Base-by-base conservation (phyloP, 2,329 filamentous ascomycete species). In the Fusarium coicis region DNA sequence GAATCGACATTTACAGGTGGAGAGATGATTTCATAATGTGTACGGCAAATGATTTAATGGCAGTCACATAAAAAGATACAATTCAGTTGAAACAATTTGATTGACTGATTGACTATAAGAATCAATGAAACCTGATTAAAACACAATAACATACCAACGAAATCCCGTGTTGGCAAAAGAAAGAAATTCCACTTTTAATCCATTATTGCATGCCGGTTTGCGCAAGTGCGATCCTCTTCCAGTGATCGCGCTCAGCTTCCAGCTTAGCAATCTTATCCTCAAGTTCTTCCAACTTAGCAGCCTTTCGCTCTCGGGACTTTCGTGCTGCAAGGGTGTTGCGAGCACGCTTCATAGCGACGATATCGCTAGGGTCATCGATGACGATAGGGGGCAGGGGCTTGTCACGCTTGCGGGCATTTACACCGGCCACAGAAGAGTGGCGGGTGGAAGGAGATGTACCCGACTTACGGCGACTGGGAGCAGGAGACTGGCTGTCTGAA, bases 271-370 rank as follows among this genome's bases (percentile, higher is more conserved):
- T 95, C 78, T 89, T 87, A 43, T 88, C 88, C 85, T 97, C 93
- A 50, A 97, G 87, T 65, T 91, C 89, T 63, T 93, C 91, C 69
- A 96, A 87, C 76, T 92, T 89, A 80, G 92, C 88, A 64, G 93
- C 91, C 86, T 97, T 97, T 74, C 94, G 92, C 79, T 94, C 92
- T 58, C 96, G 92, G 67, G 95, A 97, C 85, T 97, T 97, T 75
- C 96, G 94, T 77, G 96, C 96, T 23, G 96, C 96, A 81, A 97
- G 89, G 14, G 95, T 97, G 82, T 98, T 98, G 75, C 95, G 93
- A 56, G 95, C 95, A 81, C 96, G 93, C 91, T 98, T 98, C 87
- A 95, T 89, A 26, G 94, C 94, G n/a, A 93, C 81, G 15, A 88
- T 89, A 78, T 98, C 95, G 46, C 77, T 84, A 2, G 91, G 89